Evolutionary conservation across 2,329 filamentous ascomycete species (phyloP), one percentile per base, ranked within the genome.

Genomic region (Sarocladiaceae sp.): DNA sequence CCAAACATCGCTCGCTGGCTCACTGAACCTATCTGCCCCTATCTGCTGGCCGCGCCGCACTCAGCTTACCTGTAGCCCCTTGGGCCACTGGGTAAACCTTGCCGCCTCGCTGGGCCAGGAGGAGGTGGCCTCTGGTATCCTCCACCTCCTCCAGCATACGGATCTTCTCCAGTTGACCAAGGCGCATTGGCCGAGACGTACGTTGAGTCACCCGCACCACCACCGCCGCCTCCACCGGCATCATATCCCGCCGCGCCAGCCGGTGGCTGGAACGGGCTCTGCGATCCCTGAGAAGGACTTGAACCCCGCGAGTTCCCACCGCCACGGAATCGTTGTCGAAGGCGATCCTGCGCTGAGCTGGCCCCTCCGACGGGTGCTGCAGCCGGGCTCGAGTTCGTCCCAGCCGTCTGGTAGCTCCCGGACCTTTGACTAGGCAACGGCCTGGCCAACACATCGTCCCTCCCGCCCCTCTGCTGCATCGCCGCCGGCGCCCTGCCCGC

Each of bases 261-360:
- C 13, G 71, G 66, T 33, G 73, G 70, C 46, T 72, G 68, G 48
- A 73, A 76, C 5, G 73, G 71, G 3, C 68, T 67, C 44, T 64
- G 56, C 11, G 49, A 53, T 31, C 54, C 50, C 15, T 63, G 59
- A 19, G 67, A 66, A 7, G 80, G 78, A 51, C 79, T 83, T 39
- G 70, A 69, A 33, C 76, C 76, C 51, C 75, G 72, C 18, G 76
- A 64, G 4, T 72, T 72, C 23, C 78, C 80, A 73, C 72, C 72
- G 29, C 77, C 80, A 73, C 88, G 88, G 35, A 95, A 67, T 49
- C 87, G 72, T 55, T 89, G 87, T 58, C 88, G 87, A 54, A 96
- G 69, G 53, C 87, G 74, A 55, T 95, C 87, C 66, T 94, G 87
- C 42, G 88, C 88, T 16, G 82, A 43, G 27, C 40, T 80, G 26